Conservation (phyloP, 2,329 filamentous ascomycete genomes). For the Laburnicola sp. region DNA sequence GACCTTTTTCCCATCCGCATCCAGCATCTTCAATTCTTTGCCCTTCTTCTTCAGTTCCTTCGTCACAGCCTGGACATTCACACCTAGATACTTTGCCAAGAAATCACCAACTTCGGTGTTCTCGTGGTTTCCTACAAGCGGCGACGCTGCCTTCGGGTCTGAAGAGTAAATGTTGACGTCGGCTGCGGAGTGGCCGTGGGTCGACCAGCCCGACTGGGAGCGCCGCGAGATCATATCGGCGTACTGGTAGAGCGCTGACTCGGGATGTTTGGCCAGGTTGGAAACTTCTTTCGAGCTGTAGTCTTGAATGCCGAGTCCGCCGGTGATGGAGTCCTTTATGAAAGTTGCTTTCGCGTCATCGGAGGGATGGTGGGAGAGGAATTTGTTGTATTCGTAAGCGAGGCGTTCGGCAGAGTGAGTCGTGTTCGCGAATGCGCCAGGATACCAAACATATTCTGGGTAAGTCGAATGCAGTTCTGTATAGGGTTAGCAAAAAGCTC, state of each 20-base stretch:
- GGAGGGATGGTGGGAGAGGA: slow-evolving; percentile 54
- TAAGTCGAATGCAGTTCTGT: slow-evolving; percentile 63
- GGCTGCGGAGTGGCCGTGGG: no score
- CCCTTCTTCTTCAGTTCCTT: slow-evolving; percentile 68
- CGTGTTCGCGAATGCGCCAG: slow-evolving; percentile 76
- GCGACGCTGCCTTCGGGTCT: slow-evolving; percentile 62
- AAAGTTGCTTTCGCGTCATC: slow-evolving; percentile 53
- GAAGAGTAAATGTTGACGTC: slow-evolving; percentile 97
- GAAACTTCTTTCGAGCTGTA: slow-evolving; percentile 71
- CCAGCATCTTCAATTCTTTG: slow-evolving; percentile 32
- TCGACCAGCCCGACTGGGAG: no score
- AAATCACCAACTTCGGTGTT: slow-evolving; percentile 92
- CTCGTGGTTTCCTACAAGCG: slow-evolving; percentile 83
- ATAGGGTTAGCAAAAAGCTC: slow-evolving; percentile 13
- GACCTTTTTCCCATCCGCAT: slow-evolving; percentile 32
- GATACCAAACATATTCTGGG: slow-evolving; percentile 78
- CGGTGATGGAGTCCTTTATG: slow-evolving; percentile 69
- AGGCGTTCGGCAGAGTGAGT: slow-evolving; percentile 75
- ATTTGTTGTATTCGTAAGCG: slow-evolving; percentile 61
- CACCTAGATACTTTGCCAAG: slow-evolving; percentile 73
- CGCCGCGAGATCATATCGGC: slow-evolving; percentile 85
- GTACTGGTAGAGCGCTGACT: slow-evolving; percentile 64
- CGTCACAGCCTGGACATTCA: slow-evolving; percentile 79
- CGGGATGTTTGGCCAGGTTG: slow-evolving; percentile 62
- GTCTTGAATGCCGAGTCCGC: slow-evolving; percentile 77